Percentiles rank a stretch among this genome's conserved stretches.
These are phyloP conservation scores for Microdochium bolleyi DNA, from an alignment of 2,329 filamentous ascomycete species.

Conservation along the genomic window DNA sequence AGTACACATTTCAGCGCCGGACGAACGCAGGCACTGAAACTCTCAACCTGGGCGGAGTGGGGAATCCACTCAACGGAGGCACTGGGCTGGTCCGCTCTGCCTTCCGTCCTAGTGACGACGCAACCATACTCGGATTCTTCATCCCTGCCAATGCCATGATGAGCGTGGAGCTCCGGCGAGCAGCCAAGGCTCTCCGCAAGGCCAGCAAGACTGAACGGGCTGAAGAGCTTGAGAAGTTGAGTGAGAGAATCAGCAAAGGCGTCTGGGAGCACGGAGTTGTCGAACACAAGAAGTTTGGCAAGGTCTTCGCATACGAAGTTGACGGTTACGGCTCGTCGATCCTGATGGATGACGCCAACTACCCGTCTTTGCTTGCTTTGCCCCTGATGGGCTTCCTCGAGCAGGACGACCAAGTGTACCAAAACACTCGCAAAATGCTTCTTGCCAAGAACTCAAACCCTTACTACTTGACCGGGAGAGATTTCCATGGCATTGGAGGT, in stretches of 20 bases:
- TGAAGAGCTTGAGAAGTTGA: conserved; percentile 48
- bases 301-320: conserved; percentile 81
- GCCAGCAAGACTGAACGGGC: conserved; percentile 47
- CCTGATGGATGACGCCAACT: conserved; percentile 85
- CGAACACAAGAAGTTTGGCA: conserved; percentile 63
- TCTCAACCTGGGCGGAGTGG: conserved; percentile 69
- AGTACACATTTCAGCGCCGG: conserved; percentile 78
- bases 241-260: conserved; percentile 60
- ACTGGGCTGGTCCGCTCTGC: conserved; percentile 86
- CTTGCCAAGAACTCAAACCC: conserved; percentile 72
- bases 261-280: conserved; percentile 82
- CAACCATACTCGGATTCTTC: conserved; percentile 88
- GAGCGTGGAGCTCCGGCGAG: conserved; percentile 74
- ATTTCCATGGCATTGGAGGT: conserved; percentile 87
- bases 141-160: conserved; percentile 97
- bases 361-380: conserved; percentile 71
- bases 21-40: conserved; percentile 87
- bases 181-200: conserved; percentile 59
- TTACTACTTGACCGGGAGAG: conserved; percentile 71
- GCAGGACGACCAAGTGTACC: conserved; percentile 61
- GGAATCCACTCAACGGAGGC: conserved; percentile 81
- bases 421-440: conserved; percentile 77
- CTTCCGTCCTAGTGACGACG: conserved; percentile 91
- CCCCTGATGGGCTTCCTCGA: conserved; percentile 71
- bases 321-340: conserved; percentile 79